Conservation (phyloP, 2,329 filamentous ascomycete species). For the Diaporthe vaccinii region DNA sequence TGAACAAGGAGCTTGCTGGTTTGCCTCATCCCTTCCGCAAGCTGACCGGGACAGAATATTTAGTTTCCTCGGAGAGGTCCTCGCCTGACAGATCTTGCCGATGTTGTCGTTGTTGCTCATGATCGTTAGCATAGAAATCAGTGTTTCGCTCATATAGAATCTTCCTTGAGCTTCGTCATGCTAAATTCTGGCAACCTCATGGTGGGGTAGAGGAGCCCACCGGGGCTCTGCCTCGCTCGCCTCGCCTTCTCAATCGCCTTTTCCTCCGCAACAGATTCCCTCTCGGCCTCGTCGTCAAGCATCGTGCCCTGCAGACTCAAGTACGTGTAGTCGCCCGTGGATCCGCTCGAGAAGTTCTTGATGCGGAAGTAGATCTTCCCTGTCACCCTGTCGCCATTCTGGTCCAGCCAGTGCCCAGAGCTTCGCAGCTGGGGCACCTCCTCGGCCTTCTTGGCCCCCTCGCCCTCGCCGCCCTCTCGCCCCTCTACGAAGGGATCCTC, state of each 20-base stretch:
- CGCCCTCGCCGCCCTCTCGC: slow-evolving; percentile 47
- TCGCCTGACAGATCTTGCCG: neutral
- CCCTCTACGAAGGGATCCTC: slow-evolving; percentile 46
- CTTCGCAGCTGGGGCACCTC: slow-evolving; percentile 66
- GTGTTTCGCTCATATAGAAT: slow-evolving; percentile 14
- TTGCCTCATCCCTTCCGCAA: neutral
- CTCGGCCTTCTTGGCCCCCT: slow-evolving; percentile 62
- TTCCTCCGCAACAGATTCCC: slow-evolving; percentile 68
- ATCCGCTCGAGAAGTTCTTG: slow-evolving; percentile 85
- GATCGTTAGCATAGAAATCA: neutral
- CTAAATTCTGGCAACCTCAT: slow-evolving; percentile 65
- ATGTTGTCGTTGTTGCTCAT: neutral
- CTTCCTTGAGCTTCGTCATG: slow-evolving; percentile 60
- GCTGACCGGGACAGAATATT: neutral
- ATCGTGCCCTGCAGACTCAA: slow-evolving; percentile 92
- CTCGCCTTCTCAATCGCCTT: slow-evolving; percentile 54
- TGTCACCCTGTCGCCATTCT: slow-evolving; percentile 75
- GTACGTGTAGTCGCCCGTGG: slow-evolving; percentile 82
- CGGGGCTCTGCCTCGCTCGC: slow-evolving; percentile 53
- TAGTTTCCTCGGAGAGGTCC: neutral
- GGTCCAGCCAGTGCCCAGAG: slow-evolving; percentile 83
- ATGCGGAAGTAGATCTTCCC: slow-evolving; percentile 83
- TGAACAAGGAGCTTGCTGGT: neutral
- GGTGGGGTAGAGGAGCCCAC: slow-evolving; percentile 47
- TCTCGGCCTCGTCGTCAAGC: slow-evolving; percentile 77